Evolutionary conservation across 345 rosid species (phyloP), one percentile per base, ranked within the genome.

Genomic region (Melaleuca alternifolia): DNA sequence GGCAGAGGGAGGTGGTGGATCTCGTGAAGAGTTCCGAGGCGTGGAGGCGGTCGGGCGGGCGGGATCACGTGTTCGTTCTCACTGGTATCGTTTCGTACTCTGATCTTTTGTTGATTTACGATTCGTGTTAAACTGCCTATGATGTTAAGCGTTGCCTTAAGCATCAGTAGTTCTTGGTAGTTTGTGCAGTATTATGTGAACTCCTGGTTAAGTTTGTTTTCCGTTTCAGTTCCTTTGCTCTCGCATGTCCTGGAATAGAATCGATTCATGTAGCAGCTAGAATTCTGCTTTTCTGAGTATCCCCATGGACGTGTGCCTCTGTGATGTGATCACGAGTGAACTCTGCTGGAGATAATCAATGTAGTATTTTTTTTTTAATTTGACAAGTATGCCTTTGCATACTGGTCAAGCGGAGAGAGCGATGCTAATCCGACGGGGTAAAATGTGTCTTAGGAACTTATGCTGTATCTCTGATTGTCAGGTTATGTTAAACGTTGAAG

Each of bases 31-130:
- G 86, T 46, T 90, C 99, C 3, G 88, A 91, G 41, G 96, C 97
- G 10, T 97, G 99, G 99, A 93, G 90, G 76, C 92, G 92, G 24
- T 95, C 98, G 2, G 93, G 95, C 18, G 99, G 99, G 11, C 90
- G 92, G 83, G 98, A 97, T 93, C 99, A 97, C 87, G 98, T 97
- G 65, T 97, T 97, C 91, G 97, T 95, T 88, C 96, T 95, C 24
- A 94, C 99, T 0, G 98, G 99, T 97, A 91, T 50, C 83, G 76
- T 54, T 51, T 15, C 21, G 48, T 1, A 33, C 24, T 83, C 46
- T 3, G 15, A 54, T 33, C 59, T 37, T 51, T 50, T 15, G 33
- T 20, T 14, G 57, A 15, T 51, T 83, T 37, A 30, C 44, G 12
- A 48, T 33, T 23, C 84, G 24, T 51, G 56, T 71, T 33, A 20